Conservation (phyloP, 2,329 filamentous ascomycete species). For the Aschersonia sp. region DNA sequence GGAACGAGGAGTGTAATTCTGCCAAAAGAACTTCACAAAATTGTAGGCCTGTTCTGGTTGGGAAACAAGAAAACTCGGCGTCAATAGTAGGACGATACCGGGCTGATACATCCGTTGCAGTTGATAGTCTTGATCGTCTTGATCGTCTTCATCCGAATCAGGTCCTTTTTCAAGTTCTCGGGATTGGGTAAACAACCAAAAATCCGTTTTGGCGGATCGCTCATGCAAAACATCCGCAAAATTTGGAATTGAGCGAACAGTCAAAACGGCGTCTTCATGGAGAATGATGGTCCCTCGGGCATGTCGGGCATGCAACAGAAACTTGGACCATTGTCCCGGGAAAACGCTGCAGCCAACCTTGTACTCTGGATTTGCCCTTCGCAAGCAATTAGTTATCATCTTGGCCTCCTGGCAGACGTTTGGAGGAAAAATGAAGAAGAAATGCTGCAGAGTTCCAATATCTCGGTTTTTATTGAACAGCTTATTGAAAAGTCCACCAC, state of each 20-base stretch:
- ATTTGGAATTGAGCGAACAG: constrained; percentile 23
- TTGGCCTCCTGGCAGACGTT: constrained; percentile 16
- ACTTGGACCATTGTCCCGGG: constrained; percentile 32
- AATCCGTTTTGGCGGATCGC: constrained; percentile 12
- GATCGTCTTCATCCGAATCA: background rate
- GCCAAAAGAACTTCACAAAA: constrained; percentile 21
- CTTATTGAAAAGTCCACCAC: constrained; percentile 17
- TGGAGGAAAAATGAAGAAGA: constrained; percentile 34
- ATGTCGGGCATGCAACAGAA: constrained; percentile 14
- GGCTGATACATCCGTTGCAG: constrained; percentile 15
- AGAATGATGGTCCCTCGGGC: constrained; percentile 22
- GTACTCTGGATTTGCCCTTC: constrained; percentile 21
- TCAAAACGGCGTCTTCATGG: constrained; percentile 25
- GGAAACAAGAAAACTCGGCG: constrained; percentile 26
- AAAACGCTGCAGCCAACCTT: constrained; percentile 25
- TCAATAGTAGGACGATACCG: constrained; percentile 21
- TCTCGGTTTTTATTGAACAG: constrained; percentile 9
- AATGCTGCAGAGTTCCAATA: constrained; percentile 11
- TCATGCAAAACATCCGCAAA: constrained; percentile 18
- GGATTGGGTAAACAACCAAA: constrained; percentile 22
- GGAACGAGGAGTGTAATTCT: constrained; percentile 7
- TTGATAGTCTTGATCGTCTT: constrained; percentile 7
- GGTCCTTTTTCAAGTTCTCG: constrained; percentile 1
- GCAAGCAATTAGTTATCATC: constrained; percentile 31
- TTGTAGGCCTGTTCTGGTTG: constrained; percentile 18